These are phyloP conservation scores for Moelleriella libera DNA, from an alignment of 2,329 filamentous ascomycete species.

Conservation along the genomic window DNA sequence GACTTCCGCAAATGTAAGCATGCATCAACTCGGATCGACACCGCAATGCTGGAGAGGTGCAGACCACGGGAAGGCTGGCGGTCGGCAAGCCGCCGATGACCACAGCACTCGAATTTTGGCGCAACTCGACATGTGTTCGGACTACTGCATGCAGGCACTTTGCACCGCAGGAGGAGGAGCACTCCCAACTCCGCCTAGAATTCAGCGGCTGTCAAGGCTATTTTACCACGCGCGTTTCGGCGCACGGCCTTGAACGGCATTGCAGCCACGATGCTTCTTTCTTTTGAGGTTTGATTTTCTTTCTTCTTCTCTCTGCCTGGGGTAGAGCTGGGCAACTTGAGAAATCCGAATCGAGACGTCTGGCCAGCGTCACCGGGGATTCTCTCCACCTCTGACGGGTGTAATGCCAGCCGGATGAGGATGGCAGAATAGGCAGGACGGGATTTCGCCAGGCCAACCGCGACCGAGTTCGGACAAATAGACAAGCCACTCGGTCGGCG, in stretches of 20 bases:
- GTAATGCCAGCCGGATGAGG: not conserved
- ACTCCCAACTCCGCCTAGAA: too few species aligned
- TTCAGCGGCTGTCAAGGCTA: too few species aligned
- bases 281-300: too few species aligned
- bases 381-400: not conserved
- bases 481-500: not conserved
- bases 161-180: not conserved
- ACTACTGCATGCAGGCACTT: not conserved
- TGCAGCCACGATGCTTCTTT: too few species aligned
- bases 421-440: not conserved
- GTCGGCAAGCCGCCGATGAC: not conserved
- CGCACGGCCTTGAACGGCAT: too few species aligned
- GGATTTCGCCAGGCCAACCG: not conserved
- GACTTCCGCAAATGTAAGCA: not conserved
- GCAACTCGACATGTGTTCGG: not conserved
- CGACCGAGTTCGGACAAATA: not conserved
- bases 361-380: too few species aligned
- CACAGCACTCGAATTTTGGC: too few species aligned
- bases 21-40: not conserved
- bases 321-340: too few species aligned
- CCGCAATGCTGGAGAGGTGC: not conserved
- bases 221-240: too few species aligned
- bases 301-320: too few species aligned
- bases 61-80: not conserved
- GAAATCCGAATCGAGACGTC: too few species aligned